Evolutionary conservation across 2,329 filamentous ascomycete genomes (phyloP), one percentile per base, ranked within the genome.

Genomic region (Exophiala calicioides): DNA sequence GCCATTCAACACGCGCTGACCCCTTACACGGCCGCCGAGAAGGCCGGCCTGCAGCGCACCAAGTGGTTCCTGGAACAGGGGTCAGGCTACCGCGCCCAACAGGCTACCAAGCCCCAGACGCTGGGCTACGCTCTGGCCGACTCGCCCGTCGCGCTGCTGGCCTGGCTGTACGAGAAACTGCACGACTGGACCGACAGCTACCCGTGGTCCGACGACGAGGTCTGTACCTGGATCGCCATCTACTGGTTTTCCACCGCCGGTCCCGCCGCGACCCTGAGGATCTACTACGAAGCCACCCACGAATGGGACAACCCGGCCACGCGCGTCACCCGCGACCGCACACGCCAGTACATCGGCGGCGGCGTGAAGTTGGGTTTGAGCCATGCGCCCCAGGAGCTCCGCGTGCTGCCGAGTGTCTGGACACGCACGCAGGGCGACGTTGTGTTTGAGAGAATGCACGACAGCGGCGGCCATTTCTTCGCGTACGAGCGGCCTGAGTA

Each of bases 161-260:
- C 85, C 0, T 93, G 88, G 88, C 82, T 91, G 24, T 86, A 86
- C 56, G 88, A 91, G 67, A 91, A 91, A 62, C 68, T 91, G 27
- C 80, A 84, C 56, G 82, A 86, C 57, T 91, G 86, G 87, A 82
- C 82, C 0, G 86, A 90, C 58, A 59, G 58, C 1, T 89, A 89
- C 60, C 69, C 77, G 0, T 90, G 86, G 86, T 84, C 80, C 0
- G 82, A 88, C 51, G 85, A 90, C 44, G 86, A 90, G 67, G 76
- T 90, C 6, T 67, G 88, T 19, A 87, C 82, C 0, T 91, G 86
- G 87, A 67, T 90, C 1, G 80, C 75, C 38, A 77, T 90, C 29
- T 90, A 90, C 63, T 81, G 77, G 61, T 89, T 89, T 66, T 83
- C 79, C 6, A 76, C 69, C 0, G 82, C 85, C 1, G 86, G 87